Percentiles rank a stretch among this genome's conserved stretches.
Evolutionary conservation across 2,329 filamentous ascomycete species (phyloP).

Genomic region (Gnomoniopsis sp.): DNA sequence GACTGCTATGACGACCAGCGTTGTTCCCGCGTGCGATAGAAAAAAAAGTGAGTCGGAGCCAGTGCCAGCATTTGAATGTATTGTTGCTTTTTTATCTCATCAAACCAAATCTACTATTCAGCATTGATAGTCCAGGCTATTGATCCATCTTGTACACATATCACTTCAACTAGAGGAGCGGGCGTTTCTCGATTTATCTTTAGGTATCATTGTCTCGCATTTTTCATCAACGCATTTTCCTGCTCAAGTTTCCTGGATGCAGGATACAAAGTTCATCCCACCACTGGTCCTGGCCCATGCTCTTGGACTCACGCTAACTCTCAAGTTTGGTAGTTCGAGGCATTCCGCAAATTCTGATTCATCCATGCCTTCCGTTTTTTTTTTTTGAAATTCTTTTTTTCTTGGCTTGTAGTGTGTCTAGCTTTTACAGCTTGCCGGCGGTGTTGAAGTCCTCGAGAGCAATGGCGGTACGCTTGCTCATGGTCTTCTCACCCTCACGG

Average conservation of each 20-base stretch:
- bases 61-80: no score
- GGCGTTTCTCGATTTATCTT: neutral
- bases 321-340: neutral
- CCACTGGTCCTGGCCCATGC: neutral
- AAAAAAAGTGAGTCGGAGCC: no score
- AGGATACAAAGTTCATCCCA: neutral
- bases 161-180: neutral
- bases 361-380: neutral
- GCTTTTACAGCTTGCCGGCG: slow-evolving; percentile 67
- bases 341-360: neutral
- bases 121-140: no score
- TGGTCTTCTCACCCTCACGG: slow-evolving; percentile 95
- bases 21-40: no score
- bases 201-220: slow-evolving; percentile 7
- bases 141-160: neutral
- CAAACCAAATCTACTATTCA: no score
- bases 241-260: slow-evolving; percentile 2
- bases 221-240: neutral
- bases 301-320: neutral
- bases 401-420: neutral
- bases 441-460: slow-evolving; percentile 93
- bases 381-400: neutral
- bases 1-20: no score
- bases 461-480: slow-evolving; percentile 75
- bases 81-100: no score